Conservation (phyloP, 176 grass and related monocot species). For the Cenchrus americanus region DNA sequence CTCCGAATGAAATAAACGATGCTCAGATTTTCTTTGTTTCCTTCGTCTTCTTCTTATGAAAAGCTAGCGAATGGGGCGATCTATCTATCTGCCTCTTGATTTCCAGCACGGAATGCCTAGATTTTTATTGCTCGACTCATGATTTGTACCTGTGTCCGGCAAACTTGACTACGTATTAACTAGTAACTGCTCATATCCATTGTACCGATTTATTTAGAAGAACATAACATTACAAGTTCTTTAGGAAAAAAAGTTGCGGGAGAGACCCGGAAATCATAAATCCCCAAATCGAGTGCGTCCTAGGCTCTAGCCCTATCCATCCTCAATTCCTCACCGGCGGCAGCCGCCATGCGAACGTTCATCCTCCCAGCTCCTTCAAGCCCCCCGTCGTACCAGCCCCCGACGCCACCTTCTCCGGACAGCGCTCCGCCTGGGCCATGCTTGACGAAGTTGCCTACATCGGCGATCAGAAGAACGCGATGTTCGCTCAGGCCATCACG, state of each 20-base stretch:
- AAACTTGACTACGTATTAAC: not conserved
- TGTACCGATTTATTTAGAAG: too few species aligned
- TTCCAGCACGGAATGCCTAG: not conserved
- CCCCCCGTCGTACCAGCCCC: not conserved
- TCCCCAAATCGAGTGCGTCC: too few species aligned
- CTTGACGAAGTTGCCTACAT: not conserved
- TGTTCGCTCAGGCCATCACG: not conserved
- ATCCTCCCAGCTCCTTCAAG: not conserved
- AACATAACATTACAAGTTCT: too few species aligned
- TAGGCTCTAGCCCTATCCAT: too few species aligned
- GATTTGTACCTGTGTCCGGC: not conserved
- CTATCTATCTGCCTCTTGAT: not conserved
- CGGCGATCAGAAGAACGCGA: not conserved
- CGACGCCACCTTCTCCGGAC: not conserved
- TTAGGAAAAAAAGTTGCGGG: too few species aligned
- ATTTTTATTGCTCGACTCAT: not conserved
- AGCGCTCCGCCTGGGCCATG: not conserved
- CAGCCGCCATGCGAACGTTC: too few species aligned
- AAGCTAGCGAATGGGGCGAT: not conserved
- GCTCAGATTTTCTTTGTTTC: not conserved
- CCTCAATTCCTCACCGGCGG: too few species aligned
- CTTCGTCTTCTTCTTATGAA: not conserved
- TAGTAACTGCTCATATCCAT: too few species aligned
- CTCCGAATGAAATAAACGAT: conserved; percentile 8
- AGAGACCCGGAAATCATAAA: too few species aligned